Base-by-base conservation (phyloP, 257 asterid species). In the Ocimum tenuiflorum region DNA sequence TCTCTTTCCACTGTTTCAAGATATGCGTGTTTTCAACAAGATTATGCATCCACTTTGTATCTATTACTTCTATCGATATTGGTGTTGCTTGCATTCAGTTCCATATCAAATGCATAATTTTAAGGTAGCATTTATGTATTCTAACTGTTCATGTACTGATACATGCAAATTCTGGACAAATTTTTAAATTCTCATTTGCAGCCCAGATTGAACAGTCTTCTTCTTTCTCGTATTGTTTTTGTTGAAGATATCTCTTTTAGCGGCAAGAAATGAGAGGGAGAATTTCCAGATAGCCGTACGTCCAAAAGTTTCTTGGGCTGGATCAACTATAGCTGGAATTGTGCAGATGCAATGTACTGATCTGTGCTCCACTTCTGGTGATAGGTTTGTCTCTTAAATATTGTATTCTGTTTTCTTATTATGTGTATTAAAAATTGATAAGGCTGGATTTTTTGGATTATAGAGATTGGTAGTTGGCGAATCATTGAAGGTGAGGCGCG, bases 261-360 rank as follows among this genome's bases (percentile, higher is more conserved):
- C 95, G 50, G 97, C 99, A 49, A 83, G 99, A 76, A 92, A 92
- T 79, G 99, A 90, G 86, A 87, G 97, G 84, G 99, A 92, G 78
- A 89, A 86, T 78, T 82, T 88, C 63, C 99, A 92, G 80, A 74
- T 92, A 63, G 97, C 94, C 61, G 43, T 86, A 77, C 95, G 97
- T 49, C 99, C 99, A 27, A 92, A 90, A 83, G 88, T 86, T 73
- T 92, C 95, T 50, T 92, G 99, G 99, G 85, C 85, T 65, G 90
- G 88, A 54, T 79, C 86, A 65, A 72, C 75, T 68, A 61, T 79
- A 65, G 97, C 99, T 15, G 99, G 99, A 56, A 72, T 81, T 20
- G 83, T 90, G 68, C 95, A 86, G 82, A 77, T 92, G 64, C 97
- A 84, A 49, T 90, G 88, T 53, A 77, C 73, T 71, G 95, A 92